Percentiles rank a stretch among this genome's conserved stretches.
Conservation (phyloP, 2,329 filamentous ascomycete species). For the Fusarium bulbicola region DNA sequence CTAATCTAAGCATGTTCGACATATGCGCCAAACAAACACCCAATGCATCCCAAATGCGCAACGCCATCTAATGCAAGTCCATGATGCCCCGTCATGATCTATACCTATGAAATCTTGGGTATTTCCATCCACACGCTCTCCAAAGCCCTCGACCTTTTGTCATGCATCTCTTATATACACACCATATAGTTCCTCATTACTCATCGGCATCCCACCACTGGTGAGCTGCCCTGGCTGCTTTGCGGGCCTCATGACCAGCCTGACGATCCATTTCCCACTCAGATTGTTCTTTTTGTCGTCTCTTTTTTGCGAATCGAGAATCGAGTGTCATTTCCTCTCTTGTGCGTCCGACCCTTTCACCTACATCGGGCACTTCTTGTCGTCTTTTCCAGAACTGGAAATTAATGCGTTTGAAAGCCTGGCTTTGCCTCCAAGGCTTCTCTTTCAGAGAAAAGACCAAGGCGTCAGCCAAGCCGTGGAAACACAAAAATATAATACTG, state of each 20-base stretch:
- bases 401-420: constrained; percentile 14
- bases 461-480: constrained; percentile 75
- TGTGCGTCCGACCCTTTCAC: constrained; percentile 53
- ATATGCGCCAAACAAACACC: background rate
- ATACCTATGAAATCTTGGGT: constrained; percentile 25
- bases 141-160: background rate
- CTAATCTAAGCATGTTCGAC: background rate
- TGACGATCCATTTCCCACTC: constrained; percentile 44
- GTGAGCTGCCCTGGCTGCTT: constrained; percentile 19
- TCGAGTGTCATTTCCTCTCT: constrained; percentile 64
- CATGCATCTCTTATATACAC: background rate
- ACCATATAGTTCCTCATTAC: background rate
- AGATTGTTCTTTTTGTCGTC: constrained; percentile 58
- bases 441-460: constrained; percentile 75
- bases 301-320: constrained; percentile 56
- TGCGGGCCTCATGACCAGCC: background rate
- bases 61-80: constrained; percentile 31
- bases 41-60: constrained; percentile 9
- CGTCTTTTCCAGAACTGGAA: constrained; percentile 24
- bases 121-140: constrained; percentile 18
- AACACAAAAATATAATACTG: constrained; percentile 65
- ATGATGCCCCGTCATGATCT: constrained; percentile 1
- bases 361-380: constrained; percentile 5
- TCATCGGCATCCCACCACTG: constrained; percentile 47
- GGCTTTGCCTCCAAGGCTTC: constrained; percentile 67